phyloP scores from a whole-genome alignment of 495 filamentous ascomycete species.

The Trichoderma erinaceum region DNA sequence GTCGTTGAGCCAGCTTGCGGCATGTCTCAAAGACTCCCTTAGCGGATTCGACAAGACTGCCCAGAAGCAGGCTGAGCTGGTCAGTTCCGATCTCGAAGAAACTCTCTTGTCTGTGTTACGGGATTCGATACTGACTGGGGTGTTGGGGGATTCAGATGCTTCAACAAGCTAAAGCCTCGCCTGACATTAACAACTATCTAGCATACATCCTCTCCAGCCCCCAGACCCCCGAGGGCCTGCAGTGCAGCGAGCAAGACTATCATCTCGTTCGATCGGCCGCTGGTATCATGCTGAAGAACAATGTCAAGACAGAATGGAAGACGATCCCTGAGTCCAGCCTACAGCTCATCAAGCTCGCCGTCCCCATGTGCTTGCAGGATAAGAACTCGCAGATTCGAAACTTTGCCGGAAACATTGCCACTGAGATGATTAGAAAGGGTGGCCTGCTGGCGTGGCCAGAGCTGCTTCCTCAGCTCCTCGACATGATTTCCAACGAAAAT shows the following conservation, averaged over 20 bases:
- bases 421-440: conserved; percentile 81
- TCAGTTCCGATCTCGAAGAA: conserved; percentile 32
- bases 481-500: conserved; percentile 64
- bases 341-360: conserved; percentile 68
- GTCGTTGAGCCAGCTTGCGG: conserved; percentile 79
- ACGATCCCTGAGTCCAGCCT: conserved; percentile 63
- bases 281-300: conserved; percentile 92
- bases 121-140: conserved; percentile 14
- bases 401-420: conserved; percentile 88
- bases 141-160: conserved; percentile 64
- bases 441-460: conserved; percentile 90
- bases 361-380: conserved; percentile 76
- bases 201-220: conserved; percentile 78
- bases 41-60: conserved; percentile 68
- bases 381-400: conserved; percentile 73
- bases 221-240: conserved; percentile 51
- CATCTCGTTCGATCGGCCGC: conserved; percentile 77
- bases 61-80: conserved; percentile 78
- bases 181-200: conserved; percentile 96
- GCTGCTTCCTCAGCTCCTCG: conserved; percentile 71
- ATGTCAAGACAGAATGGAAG: conserved; percentile 65
- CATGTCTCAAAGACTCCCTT: conserved; percentile 86
- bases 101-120: not conserved
- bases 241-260: conserved; percentile 53
- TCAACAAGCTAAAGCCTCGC: conserved; percentile 77